Base-by-base conservation (phyloP, 129 eudicot genomes). In the Helianthus annuus region DNA sequence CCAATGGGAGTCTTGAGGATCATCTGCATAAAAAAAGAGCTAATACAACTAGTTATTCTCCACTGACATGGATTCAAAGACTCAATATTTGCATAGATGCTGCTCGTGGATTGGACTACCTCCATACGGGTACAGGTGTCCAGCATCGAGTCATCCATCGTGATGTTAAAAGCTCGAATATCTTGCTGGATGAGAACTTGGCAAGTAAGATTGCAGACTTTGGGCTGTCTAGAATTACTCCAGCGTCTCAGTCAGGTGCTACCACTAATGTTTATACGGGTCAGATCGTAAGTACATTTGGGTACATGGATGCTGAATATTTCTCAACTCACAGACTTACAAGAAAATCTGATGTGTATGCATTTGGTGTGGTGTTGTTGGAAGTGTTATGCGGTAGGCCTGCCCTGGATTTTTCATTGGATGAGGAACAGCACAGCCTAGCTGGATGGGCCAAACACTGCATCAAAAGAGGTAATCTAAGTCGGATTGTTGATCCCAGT, bases 341-440 rank as follows among this genome's bases (percentile, higher is more conserved):
- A 1, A 24, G 83, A 69, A 85, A 74, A 69, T 70, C 85, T 10
- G 85, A 85, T 40, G 86, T 76, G 44, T 85, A 82, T 71, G 76
- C 85, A 49, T 85, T 85, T 44, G 85, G 83, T 10, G 87, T 85
- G 29, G 91, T 80, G 22, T 74, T 83, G 48, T 66, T 70, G 52
- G 81, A 81, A 71, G 75, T 44, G 57, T 59, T 81, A 32, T 81
- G 79, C 49, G 88, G 85, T 53, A 80, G 85, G 76, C 85, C 78
- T 19, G 85, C 87, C 32, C 59, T 85, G 56, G 85, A 85, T 70
- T 48, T 63, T 22, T 77, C 68, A 2, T 44, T 83, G n/a, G 76
- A 66, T 15, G 85, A 80, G 67, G 78, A 77, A 5, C 71, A 83
- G 65, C 71, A 63, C 48, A 54, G 76, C 51, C 70, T 85, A 11